phyloP scores from a whole-genome alignment of 345 rosid species.

The Dipteronia dyeriana region DNA sequence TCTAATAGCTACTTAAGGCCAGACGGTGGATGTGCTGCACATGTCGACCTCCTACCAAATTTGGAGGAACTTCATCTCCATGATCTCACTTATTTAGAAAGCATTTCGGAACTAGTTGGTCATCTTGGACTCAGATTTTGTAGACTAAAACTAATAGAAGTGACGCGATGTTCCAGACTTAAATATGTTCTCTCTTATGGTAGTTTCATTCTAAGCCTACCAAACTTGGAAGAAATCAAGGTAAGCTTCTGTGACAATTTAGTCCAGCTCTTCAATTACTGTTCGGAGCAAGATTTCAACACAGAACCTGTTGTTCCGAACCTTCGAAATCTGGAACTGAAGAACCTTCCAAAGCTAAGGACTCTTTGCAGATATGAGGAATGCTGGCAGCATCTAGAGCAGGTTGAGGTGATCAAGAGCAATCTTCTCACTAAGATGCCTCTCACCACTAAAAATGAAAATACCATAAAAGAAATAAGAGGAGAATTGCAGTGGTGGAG shows the following conservation, averaged over 20 bases:
- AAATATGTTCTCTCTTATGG: slow-evolving; percentile 33
- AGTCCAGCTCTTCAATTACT: slow-evolving; percentile 24
- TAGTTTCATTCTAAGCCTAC: slow-evolving; percentile 33
- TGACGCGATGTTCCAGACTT: slow-evolving; percentile 32
- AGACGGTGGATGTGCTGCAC: slow-evolving; percentile 35
- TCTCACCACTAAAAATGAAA: slow-evolving; percentile 18
- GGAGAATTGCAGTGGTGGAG: slow-evolving; percentile 44
- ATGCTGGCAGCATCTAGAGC: slow-evolving; percentile 29
- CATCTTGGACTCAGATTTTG: slow-evolving; percentile 31
- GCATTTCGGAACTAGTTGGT: slow-evolving; percentile 31
- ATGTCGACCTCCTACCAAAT: slow-evolving; percentile 34
- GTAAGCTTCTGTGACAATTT: slow-evolving; percentile 37
- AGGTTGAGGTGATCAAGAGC: slow-evolving; percentile 38
- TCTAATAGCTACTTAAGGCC: slow-evolving; percentile 31
- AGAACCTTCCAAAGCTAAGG: slow-evolving; percentile 33
- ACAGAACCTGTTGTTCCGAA: slow-evolving; percentile 29
- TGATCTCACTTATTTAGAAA: slow-evolving; percentile 28
- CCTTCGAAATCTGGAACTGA: slow-evolving; percentile 29
- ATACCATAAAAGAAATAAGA: slow-evolving; percentile 29
- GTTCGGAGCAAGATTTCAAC: slow-evolving; percentile 14
- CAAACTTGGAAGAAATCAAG: slow-evolving; percentile 32
- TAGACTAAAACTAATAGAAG: slow-evolving; percentile 29
- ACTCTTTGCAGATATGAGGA: slow-evolving; percentile 21
- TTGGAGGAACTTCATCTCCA: slow-evolving; percentile 41
- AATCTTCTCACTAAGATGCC: slow-evolving; percentile 30